phyloP scores from a whole-genome alignment of 2,329 filamentous ascomycete genomes.

The Clonostachys rosea region DNA sequence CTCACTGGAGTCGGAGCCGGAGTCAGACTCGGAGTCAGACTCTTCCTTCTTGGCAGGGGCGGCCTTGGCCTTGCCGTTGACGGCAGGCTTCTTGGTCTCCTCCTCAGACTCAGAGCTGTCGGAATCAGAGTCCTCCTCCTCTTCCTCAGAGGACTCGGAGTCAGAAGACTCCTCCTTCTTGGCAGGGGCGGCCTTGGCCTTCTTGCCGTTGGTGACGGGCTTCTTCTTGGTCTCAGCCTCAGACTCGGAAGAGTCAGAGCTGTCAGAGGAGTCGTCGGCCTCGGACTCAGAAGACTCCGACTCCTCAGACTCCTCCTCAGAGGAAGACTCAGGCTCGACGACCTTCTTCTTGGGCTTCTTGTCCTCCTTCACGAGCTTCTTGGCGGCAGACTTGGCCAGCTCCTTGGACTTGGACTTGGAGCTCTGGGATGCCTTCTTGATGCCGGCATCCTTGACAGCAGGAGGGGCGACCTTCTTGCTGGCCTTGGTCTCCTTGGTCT shows the following conservation, averaged over 20 bases:
- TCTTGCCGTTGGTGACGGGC: slow-evolving; percentile 21
- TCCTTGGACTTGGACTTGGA: slow-evolving; percentile 65
- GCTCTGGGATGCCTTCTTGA: slow-evolving; percentile 63
- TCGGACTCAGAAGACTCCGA: slow-evolving; percentile 7
- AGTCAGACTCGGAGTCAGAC: slow-evolving; percentile 23
- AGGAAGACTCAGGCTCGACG: slow-evolving; percentile 32
- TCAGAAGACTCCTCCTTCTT: slow-evolving; percentile 18
- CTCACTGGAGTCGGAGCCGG: slow-evolving; percentile 25
- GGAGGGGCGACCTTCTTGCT: slow-evolving; percentile 49
- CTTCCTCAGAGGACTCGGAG: slow-evolving; percentile 23
- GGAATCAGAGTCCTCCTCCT: slow-evolving; percentile 4
- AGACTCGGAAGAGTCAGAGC: slow-evolving; percentile 24
- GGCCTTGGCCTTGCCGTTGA: slow-evolving; percentile 6
- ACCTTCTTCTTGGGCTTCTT: slow-evolving; percentile 46
- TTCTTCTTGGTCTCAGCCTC: slow-evolving; percentile 29
- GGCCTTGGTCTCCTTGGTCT: slow-evolving; percentile 38
- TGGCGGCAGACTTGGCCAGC: slow-evolving; percentile 55
- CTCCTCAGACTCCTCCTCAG: slow-evolving; percentile 25
- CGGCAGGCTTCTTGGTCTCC: neutral
- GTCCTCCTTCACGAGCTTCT: slow-evolving; percentile 40
- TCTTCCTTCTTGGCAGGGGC: slow-evolving; percentile 4
- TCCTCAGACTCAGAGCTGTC: slow-evolving; percentile 11
- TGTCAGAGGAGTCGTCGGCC: slow-evolving; percentile 3
- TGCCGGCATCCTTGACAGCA: slow-evolving; percentile 58
- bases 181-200: slow-evolving; percentile 19